A percentile compares a stretch with the other conserved stretches of the same genome.
phyloP scores from a whole-genome alignment of 257 asterid genomes.

The Lycium ferocissimum region DNA sequence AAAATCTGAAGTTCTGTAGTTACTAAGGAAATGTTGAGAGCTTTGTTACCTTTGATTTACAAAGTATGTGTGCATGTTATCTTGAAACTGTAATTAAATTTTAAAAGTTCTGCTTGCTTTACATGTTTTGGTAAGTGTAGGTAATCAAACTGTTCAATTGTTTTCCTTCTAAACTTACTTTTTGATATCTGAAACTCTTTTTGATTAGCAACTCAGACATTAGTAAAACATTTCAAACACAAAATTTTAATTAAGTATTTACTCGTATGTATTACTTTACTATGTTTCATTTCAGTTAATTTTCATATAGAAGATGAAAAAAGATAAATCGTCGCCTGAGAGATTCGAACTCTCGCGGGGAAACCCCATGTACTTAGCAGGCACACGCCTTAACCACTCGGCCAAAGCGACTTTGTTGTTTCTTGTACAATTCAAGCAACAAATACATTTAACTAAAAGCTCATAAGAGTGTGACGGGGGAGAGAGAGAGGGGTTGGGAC shows the following conservation, averaged over 20 bases:
- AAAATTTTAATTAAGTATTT: too few relatives aligned
- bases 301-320: too few relatives aligned
- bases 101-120: background rate
- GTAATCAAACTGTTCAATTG: background rate
- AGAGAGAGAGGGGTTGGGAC: too few relatives aligned
- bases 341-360: conserved; percentile 99
- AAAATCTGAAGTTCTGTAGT: too few relatives aligned
- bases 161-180: background rate
- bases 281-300: too few relatives aligned
- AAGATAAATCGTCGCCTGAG: conserved; percentile 76
- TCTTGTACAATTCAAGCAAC: too few relatives aligned
- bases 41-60: too few relatives aligned
- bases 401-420: conserved; percentile 50
- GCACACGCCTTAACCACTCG: conserved; percentile 75
- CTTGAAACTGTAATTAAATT: background rate
- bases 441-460: too few relatives aligned
- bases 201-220: background rate
- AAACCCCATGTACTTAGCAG: conserved; percentile 90
- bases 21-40: too few relatives aligned
- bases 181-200: background rate
- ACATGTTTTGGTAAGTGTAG: background rate
- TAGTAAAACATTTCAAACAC: background rate
- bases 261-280: too few relatives aligned
- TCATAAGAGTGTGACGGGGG: too few relatives aligned
- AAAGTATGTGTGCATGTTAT: too few relatives aligned